Evolutionary conservation across 192 early-diverging fungal genomes (phyloP).

Genomic region (Rhizoclosmatium globosum): DNA sequence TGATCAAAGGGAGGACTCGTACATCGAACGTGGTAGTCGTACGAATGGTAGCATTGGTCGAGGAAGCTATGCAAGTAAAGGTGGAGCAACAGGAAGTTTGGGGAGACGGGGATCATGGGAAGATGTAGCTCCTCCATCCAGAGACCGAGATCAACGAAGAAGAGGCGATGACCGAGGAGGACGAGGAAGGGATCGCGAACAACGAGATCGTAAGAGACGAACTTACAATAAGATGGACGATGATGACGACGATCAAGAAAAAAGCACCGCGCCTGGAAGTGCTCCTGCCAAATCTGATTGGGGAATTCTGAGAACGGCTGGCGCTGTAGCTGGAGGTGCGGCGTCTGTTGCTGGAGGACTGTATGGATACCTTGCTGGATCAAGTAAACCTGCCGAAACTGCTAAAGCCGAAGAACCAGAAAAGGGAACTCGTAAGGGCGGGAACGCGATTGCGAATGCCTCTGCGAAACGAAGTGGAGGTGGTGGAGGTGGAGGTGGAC

Average conservation of each 20-base stretch:
- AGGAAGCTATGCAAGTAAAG: neutral
- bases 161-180: neutral
- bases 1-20: neutral
- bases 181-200: neutral
- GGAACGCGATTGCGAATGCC: conserved; percentile 26
- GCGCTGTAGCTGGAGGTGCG: conserved; percentile 26
- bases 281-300: conserved; percentile 28
- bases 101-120: neutral
- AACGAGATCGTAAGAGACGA: neutral
- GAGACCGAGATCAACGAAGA: neutral
- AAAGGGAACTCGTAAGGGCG: neutral
- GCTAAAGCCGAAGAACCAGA: neutral
- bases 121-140: neutral
- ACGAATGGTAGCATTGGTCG: neutral
- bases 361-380: conserved; percentile 31
- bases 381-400: neutral
- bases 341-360: conserved; percentile 27
- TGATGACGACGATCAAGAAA: neutral
- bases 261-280: neutral
- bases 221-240: neutral
- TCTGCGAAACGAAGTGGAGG: neutral
- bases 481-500: neutral
- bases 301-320: conserved; percentile 29
- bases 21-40: neutral
- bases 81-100: neutral